phyloP scores from a whole-genome alignment of 1,284 basidiomycete genomes.

The Marasmius sp. region DNA sequence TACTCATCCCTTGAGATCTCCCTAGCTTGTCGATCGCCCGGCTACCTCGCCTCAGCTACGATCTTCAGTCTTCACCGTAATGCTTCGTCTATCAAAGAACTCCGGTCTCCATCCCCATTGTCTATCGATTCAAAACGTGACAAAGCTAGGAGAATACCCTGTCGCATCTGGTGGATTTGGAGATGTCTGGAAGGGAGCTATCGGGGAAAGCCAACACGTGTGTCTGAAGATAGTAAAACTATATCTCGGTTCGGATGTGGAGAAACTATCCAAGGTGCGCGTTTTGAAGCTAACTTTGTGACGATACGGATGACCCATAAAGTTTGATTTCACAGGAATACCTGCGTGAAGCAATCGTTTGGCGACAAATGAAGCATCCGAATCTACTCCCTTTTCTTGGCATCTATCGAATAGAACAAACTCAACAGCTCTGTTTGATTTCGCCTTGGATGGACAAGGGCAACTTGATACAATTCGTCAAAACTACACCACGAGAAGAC shows the following conservation, averaged over 20 bases:
- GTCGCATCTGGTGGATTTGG: not conserved
- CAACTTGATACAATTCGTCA: slow-evolving; percentile 28
- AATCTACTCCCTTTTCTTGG: not conserved
- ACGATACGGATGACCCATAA: not conserved
- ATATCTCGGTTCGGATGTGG: not conserved
- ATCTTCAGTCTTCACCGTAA: no score
- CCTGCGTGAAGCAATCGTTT: not conserved
- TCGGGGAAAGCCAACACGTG: not conserved
- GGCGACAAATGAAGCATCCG: not conserved
- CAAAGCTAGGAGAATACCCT: not conserved
- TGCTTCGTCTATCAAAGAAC: not conserved
- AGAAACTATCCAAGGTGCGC: not conserved
- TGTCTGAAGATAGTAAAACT: slow-evolving; percentile 5
- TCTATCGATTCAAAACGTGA: not conserved
- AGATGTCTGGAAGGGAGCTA: not conserved
- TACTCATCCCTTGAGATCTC: no score
- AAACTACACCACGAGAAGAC: slow-evolving; percentile 5
- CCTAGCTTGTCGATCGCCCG: no score
- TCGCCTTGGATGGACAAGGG: slow-evolving; percentile 34
- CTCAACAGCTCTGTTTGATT: slow-evolving; percentile 8
- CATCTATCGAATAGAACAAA: not conserved
- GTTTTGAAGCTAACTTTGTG: not conserved
- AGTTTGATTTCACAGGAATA: not conserved
- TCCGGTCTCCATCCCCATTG: not conserved
- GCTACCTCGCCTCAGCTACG: no score